phyloP scores from a whole-genome alignment of 2,329 filamentous ascomycete species.

The Phaeomoniella chlamydospora region DNA sequence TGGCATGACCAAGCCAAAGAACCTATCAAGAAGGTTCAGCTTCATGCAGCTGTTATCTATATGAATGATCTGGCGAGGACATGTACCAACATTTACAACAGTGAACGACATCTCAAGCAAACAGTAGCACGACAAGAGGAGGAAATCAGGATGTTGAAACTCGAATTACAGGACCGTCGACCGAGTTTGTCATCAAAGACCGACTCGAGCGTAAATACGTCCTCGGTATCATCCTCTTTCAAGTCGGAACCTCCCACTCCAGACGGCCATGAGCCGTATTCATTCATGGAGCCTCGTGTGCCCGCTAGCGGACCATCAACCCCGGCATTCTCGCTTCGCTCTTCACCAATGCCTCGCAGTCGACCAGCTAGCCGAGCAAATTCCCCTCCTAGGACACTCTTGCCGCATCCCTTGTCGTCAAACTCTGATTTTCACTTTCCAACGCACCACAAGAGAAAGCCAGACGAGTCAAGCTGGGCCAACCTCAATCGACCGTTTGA shows the following conservation, averaged over 20 bases:
- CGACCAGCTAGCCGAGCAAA: neutral
- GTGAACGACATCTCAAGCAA: neutral
- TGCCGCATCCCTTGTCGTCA: neutral
- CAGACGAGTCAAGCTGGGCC: neutral
- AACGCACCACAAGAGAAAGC: neutral
- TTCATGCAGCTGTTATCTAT: neutral
- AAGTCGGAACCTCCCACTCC: neutral
- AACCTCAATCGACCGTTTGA: neutral
- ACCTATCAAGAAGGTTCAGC: neutral
- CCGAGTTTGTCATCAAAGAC: neutral
- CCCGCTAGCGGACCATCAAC: neutral
- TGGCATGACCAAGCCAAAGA: neutral
- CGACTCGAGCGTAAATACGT: neutral
- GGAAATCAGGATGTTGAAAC: neutral
- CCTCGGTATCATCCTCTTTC: neutral
- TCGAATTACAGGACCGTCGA: neutral
- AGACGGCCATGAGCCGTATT: neutral
- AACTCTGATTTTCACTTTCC: neutral
- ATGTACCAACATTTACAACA: neutral
- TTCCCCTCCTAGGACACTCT: neutral
- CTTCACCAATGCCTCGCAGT: neutral
- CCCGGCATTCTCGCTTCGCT: neutral
- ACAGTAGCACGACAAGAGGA: neutral
- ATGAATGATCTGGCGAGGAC: neutral
- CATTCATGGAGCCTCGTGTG: neutral